Base-by-base conservation (phyloP, 768 basidiomycete species). In the Suillus luteus region DNA sequence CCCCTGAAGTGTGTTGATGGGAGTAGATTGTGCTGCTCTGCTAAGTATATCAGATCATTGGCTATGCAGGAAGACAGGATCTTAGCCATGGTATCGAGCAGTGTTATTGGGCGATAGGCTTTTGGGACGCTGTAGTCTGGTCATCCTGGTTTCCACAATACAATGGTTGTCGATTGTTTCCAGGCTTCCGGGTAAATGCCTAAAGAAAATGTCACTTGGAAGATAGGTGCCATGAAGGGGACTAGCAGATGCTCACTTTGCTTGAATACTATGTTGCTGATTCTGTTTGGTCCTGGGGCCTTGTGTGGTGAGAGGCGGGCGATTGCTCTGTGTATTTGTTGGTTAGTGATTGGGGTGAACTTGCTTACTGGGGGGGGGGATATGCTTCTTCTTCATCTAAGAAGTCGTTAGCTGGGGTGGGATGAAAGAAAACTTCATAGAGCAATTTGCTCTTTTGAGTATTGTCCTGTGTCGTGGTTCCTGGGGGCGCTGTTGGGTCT, bases 151-250 rank as follows among this genome's bases (percentile, higher is more conserved):
- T 43, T 43, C 5, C 41, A 0, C 7, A 43, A 3, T 19, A 43
- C 41, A 0, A 43, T 43, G 8, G 17, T 43, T 19, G 41, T 8
- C 8, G 17, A 43, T 3, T 19, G 6, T 7, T 43, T 43, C 41
- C 41, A 43, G 7, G 6, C 17, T 5, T 46, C 44, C 1, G 10
- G 44, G 3, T 46, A 46, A 0, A 48, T 12, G 2, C 12, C n/a
- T 11, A 48, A 5, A 0, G 22, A 12, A 2, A 48, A 48, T 0
- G 22, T 48, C 0, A 5, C n/a, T 0, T 5, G 0, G 2, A 48
- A 48, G 2, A 48, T 48, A 0, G 11, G 46, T 5, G 11, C 46
- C 11, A 48, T 22, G 5, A 5, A 48, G 2, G 46, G 46, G n/a
- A 22, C 4, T 22, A 48, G 46, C 2, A 12, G 46, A 0, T 3